phyloP scores from a whole-genome alignment of 2,329 filamentous ascomycete species.

The Ceratocystis lukuohia region DNA sequence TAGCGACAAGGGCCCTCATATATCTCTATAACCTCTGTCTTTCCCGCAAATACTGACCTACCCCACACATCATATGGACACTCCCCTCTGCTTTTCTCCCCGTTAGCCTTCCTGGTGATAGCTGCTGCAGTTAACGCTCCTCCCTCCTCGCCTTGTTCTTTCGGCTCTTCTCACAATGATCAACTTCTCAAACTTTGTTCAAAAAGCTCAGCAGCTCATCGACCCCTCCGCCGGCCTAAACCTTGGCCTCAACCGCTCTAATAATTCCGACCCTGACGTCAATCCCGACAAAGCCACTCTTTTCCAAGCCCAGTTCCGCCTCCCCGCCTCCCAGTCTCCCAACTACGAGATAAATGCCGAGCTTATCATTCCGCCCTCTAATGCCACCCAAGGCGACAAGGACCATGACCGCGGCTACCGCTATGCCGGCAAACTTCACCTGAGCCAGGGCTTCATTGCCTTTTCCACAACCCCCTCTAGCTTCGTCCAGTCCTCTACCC shows the following conservation, averaged over 20 bases:
- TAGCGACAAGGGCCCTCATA: not conserved
- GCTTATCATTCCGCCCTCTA: slow-evolving; percentile 68
- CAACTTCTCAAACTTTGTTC: slow-evolving; percentile 65
- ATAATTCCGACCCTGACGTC: slow-evolving; percentile 58
- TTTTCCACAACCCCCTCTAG: slow-evolving; percentile 90
- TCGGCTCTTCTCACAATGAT: slow-evolving; percentile 35
- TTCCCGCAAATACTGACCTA: too few relatives aligned
- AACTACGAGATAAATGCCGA: slow-evolving; percentile 95
- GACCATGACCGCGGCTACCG: slow-evolving; percentile 64
- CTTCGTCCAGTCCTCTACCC: slow-evolving; percentile 68
- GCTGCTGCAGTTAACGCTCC: not conserved
- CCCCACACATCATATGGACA: not conserved
- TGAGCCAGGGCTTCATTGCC: slow-evolving; percentile 90
- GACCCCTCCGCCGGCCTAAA: slow-evolving; percentile 64
- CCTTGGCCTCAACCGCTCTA: slow-evolving; percentile 30
- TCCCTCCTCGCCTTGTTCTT: not conserved
- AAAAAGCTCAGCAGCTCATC: slow-evolving; percentile 91
- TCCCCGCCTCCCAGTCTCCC: slow-evolving; percentile 82
- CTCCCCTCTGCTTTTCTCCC: slow-evolving; percentile 16
- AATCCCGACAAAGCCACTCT: slow-evolving; percentile 83
- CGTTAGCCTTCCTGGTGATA: slow-evolving; percentile 18
- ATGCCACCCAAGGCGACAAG: slow-evolving; percentile 52
- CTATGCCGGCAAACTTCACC: slow-evolving; percentile 82
- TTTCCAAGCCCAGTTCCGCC: slow-evolving; percentile 92
- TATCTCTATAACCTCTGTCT: not conserved